These are phyloP conservation scores for Ganoderma multipileum DNA, from an alignment of 1,284 basidiomycete genomes.

Conservation along the genomic window DNA sequence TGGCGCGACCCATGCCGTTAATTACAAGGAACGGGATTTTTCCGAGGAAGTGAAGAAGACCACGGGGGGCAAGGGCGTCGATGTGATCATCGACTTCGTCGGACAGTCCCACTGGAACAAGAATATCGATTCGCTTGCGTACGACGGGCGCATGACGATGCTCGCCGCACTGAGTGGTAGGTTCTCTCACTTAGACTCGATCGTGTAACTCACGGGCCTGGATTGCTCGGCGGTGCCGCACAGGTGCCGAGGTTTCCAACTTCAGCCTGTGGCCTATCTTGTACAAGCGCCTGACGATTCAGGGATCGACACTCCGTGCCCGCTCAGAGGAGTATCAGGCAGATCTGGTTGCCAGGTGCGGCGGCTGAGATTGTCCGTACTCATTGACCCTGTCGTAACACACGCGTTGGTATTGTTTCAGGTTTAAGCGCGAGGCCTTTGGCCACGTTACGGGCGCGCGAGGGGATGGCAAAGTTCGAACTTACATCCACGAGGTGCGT, in stretches of 20 bases:
- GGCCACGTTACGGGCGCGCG: slow-evolving; percentile 62
- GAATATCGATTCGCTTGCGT: slow-evolving; percentile 80
- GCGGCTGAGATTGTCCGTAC: neutral
- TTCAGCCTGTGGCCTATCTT: slow-evolving; percentile 75
- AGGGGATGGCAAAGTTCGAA: slow-evolving; percentile 68
- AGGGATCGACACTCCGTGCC: slow-evolving; percentile 89
- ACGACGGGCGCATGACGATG: slow-evolving; percentile 83
- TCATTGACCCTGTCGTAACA: neutral
- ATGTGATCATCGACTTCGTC: slow-evolving; percentile 91
- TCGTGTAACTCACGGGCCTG: neutral
- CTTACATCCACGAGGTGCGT: slow-evolving; percentile 78
- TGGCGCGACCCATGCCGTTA: slow-evolving; percentile 79
- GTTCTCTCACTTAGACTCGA: no score
- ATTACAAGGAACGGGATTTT: slow-evolving; percentile 89
- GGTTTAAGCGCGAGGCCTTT: slow-evolving; percentile 59
- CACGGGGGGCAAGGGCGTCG: slow-evolving; percentile 73
- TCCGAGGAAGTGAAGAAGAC: slow-evolving; percentile 68
- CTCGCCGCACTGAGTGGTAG: slow-evolving; percentile 76
- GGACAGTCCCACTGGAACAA: slow-evolving; percentile 84
- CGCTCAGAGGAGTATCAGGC: slow-evolving; percentile 84
- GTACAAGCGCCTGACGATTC: slow-evolving; percentile 88
- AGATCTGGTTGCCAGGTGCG: slow-evolving; percentile 72
- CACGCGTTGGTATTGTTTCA: slow-evolving; percentile 14
- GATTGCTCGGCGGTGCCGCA: neutral
- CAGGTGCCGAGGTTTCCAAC: slow-evolving; percentile 72